Evolutionary conservation across 176 grass and related monocot genomes (phyloP).

Genomic region (Phoenix dactylifera): DNA sequence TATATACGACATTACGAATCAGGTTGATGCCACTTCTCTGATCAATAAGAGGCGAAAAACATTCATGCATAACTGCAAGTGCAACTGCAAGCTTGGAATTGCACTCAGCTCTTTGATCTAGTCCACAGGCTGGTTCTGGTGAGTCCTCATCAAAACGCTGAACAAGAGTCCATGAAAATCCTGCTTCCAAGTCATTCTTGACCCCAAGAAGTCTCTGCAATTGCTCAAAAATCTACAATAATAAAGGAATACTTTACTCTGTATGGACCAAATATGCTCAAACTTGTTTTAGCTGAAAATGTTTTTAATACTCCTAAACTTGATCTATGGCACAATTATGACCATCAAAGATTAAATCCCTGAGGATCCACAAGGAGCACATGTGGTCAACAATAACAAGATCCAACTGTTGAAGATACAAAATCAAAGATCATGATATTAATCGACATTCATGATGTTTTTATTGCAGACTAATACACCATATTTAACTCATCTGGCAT

Average conservation of each 20-base stretch:
- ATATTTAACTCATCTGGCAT: too few species aligned
- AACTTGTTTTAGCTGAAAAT: too few species aligned
- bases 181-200: slow-evolving; percentile 67
- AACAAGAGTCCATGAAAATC: slow-evolving; percentile 85
- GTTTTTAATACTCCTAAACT: too few species aligned
- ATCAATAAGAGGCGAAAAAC: slow-evolving; percentile 68
- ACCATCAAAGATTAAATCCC: too few species aligned
- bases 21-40: slow-evolving; percentile 89
- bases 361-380: too few species aligned
- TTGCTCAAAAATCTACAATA: slow-evolving; percentile 46
- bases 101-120: slow-evolving; percentile 38
- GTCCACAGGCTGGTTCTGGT: slow-evolving; percentile 21
- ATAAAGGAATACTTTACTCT: slow-evolving; percentile 2
- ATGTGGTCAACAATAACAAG: too few species aligned
- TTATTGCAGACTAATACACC: too few species aligned
- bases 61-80: slow-evolving; percentile 86
- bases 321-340: too few species aligned
- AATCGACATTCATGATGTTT: too few species aligned
- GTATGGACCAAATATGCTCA: too few species aligned
- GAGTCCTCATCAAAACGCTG: slow-evolving; percentile 54
- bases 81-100: slow-evolving; percentile 87
- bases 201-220: slow-evolving; percentile 69
- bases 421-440: too few species aligned
- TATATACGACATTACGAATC: slow-evolving; percentile 89
- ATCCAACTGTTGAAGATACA: too few species aligned